Evolutionary conservation across 805 yeast species (phyloP), one percentile per base, ranked within the genome.

Genomic region (Tetrapisispora fleetii): DNA sequence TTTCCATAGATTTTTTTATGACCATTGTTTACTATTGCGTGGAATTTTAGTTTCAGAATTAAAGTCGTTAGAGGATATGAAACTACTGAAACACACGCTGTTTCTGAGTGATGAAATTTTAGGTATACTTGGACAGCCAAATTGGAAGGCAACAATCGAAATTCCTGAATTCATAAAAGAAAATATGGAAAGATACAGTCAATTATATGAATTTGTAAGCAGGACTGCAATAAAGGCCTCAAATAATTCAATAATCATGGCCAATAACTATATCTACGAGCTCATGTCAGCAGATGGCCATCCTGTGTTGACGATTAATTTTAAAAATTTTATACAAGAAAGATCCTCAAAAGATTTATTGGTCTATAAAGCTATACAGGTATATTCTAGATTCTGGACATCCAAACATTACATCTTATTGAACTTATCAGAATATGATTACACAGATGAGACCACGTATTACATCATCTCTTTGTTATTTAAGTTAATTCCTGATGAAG

Each of bases 341-440:
- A 58, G 58, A n/a, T 37, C 57, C 5, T 75, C 73, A 40, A 60
- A 70, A 0, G 81, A 83, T 44, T 61, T 74, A 6, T 62, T 81
- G 18, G 67, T 77, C 18, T 86, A 77, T 62, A 73, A 80, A 50
- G 53, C 79, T 9, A 74, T 84, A 46, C 86, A 83, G 54, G 72
- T 77, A 6, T 75, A 80, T n/a, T 74, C 83, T 45, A 83, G 81
- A 58, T 70, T 85, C 19, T 83, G 91, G 88, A 79, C 80, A 19
- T 71, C 76, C 36, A 78, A 77, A 48, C 85, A 74, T 58, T 76
- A 78, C 50, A 49, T 80, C 45, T 75, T 85, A 6, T 54, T 77
- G 51, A 95, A 87, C 61, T 77, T 84, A 52, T 83, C 95, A 0
- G 80, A 79, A 9, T 79, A 73, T 58, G 58, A 67, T 21, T 62